Evolutionary conservation across 495 filamentous ascomycete genomes (phyloP).

Genomic region (Clohesyomyces aquaticus): DNA sequence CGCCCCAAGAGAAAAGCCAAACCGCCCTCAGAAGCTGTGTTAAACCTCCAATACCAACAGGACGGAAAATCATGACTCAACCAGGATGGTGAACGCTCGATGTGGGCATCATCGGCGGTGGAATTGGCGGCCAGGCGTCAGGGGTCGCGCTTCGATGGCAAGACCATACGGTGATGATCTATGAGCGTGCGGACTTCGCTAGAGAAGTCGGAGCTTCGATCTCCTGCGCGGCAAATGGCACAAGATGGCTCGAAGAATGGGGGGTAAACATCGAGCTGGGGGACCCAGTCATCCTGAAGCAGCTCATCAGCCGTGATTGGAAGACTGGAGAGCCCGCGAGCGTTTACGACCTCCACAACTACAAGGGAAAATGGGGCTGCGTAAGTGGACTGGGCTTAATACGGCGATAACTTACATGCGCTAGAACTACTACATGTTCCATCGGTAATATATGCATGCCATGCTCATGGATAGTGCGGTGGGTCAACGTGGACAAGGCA

Average conservation of each 20-base stretch:
- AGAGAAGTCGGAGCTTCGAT: conserved; percentile 10
- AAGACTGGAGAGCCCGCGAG: conserved; percentile 54
- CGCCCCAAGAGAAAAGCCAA: too few species aligned
- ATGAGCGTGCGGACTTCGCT: conserved; percentile 9
- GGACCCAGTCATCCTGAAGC: conserved; percentile 54
- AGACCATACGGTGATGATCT: conserved; percentile 11
- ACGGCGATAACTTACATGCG: conserved; percentile 45
- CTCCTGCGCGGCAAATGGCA: conserved; percentile 14
- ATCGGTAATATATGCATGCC: conserved; percentile 59
- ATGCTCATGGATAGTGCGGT: conserved; percentile 58
- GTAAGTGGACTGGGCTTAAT: conserved; percentile 17
- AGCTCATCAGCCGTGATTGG: conserved; percentile 57
- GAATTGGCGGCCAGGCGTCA: conserved; percentile 8
- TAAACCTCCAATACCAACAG: too few species aligned
- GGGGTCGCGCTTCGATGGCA: conserved; percentile 1
- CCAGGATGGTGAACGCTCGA: conserved; percentile 13
- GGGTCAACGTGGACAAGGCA: conserved; percentile 50
- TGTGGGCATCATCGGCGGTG: conserved; percentile 12
- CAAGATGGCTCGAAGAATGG: conserved; percentile 24
- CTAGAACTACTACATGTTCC: conserved; percentile 52
- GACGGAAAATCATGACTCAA: not conserved
- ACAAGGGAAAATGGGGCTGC: conserved; percentile 24
- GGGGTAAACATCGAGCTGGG: conserved; percentile 44
- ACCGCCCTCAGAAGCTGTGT: too few species aligned
- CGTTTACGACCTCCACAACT: conserved; percentile 52